Percentiles rank a stretch among this genome's conserved stretches.
Evolutionary conservation across 1,284 basidiomycete genomes (phyloP).

Genomic region (Boletus semigastroideus): DNA sequence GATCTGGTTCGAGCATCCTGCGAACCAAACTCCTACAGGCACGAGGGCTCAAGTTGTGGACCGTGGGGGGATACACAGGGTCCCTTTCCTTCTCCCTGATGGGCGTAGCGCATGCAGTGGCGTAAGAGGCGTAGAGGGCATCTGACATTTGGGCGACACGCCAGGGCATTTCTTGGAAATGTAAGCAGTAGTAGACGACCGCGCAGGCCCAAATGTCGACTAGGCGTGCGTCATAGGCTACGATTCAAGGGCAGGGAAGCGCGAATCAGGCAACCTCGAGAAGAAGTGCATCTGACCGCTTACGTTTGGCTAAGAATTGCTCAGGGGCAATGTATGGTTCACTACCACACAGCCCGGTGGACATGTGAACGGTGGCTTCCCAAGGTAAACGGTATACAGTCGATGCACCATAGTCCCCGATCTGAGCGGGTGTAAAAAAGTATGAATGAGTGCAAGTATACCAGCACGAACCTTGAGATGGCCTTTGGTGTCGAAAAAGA

Average conservation of each 20-base stretch:
- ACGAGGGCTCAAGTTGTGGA: constrained; percentile 87
- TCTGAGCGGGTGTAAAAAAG: constrained; percentile 47
- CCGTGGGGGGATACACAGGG: constrained; percentile 62
- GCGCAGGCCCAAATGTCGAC: constrained; percentile 99
- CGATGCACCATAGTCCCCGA: constrained; percentile 97
- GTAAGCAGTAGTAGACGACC: constrained; percentile 97
- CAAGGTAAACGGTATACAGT: constrained; percentile 98
- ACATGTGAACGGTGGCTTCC: constrained; percentile 97
- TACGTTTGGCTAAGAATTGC: constrained; percentile 94
- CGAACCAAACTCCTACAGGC: constrained; percentile 85
- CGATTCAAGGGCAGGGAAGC: constrained; percentile 16
- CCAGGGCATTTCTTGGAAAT: constrained; percentile 97
- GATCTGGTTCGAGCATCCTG: constrained; percentile 96
- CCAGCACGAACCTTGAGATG: constrained; percentile 78
- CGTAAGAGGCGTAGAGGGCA: constrained; percentile 82
- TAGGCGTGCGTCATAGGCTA: constrained; percentile 95
- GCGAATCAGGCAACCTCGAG: constrained; percentile 28
- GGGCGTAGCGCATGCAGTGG: constrained; percentile 55
- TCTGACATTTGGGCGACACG: constrained; percentile 88
- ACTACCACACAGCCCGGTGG: constrained; percentile 93
- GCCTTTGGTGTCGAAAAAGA: constrained; percentile 91
- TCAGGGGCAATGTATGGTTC: constrained; percentile 99
- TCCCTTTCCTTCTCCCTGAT: constrained; percentile 34
- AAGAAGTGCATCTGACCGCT: constrained; percentile 41
- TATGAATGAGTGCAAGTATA: background rate